These are phyloP conservation scores for Blastobotrys malaysiensis DNA, from an alignment of 1,139 yeast genomes.

Conservation along the genomic window DNA sequence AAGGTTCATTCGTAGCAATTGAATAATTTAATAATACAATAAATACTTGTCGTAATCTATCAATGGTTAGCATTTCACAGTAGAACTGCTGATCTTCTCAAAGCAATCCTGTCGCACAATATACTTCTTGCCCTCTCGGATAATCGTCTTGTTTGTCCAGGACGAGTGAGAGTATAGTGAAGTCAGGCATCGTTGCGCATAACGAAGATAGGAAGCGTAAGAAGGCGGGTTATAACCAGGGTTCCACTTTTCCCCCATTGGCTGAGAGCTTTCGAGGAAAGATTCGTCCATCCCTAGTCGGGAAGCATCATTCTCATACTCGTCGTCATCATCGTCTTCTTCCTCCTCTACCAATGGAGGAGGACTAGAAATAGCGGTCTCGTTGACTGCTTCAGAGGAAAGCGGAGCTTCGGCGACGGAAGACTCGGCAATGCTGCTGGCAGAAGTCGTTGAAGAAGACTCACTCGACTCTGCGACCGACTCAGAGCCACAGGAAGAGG, in stretches of 20 bases:
- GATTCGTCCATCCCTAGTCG: conserved; percentile 5
- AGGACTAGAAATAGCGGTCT: neutral
- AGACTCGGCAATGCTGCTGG: neutral
- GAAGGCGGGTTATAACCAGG: conserved; percentile 25
- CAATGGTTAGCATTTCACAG: neutral
- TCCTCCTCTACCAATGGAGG: neutral
- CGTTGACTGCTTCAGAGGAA: neutral
- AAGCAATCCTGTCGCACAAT: conserved; percentile 19
- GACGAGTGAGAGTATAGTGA: conserved; percentile 29
- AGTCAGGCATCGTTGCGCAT: conserved; percentile 30
- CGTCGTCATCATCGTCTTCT: conserved; percentile 10
- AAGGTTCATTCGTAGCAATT: no score
- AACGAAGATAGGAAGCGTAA: conserved; percentile 23
- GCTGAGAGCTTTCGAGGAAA: conserved; percentile 1
- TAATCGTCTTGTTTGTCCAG: conserved; percentile 30
- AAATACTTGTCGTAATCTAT: neutral
- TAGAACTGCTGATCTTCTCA: conserved; percentile 8
- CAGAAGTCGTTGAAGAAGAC: neutral
- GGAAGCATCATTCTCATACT: conserved; percentile 9
- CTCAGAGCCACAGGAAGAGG: conserved; percentile 8
- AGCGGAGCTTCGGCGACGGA: neutral
- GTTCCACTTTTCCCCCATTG: conserved; percentile 23
- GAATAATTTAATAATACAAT: neutral
- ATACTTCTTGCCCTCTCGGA: conserved; percentile 23
- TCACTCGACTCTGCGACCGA: neutral